Evolutionary conservation across 805 yeast species (phyloP).

Genomic region (Monosporozyma solicola): DNA sequence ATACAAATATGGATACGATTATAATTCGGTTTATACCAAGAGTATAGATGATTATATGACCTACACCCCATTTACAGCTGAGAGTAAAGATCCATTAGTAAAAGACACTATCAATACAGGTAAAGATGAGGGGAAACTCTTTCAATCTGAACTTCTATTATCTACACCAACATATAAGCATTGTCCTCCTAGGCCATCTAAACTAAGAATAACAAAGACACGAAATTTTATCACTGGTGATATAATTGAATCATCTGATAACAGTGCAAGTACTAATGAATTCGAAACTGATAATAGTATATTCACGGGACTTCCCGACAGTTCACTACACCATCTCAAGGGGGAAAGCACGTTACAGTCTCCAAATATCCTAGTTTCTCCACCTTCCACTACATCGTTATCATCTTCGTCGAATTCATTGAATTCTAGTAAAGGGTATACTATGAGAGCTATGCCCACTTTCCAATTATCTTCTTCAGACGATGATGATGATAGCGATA

Average conservation of each 20-base stretch:
- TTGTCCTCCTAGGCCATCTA: neutral
- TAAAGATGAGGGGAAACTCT: neutral
- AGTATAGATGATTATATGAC: slow-evolving; percentile 22
- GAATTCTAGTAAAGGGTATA: neutral
- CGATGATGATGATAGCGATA: neutral
- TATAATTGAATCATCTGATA: neutral
- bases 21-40: slow-evolving; percentile 63
- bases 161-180: neutral
- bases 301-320: neutral
- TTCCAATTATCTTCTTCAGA: neutral
- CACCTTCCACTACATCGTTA: neutral
- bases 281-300: neutral
- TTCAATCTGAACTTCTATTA: neutral
- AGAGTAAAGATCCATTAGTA: neutral
- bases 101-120: neutral
- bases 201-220: slow-evolving; percentile 2
- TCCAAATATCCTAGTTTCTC: neutral
- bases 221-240: slow-evolving; percentile 4
- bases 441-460: neutral
- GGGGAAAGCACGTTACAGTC: neutral
- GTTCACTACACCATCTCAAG: neutral
- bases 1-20: slow-evolving; percentile 52
- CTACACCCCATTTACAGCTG: neutral
- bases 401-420: neutral
- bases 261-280: neutral